These are phyloP conservation scores for Pelargonium cotyledonis DNA, from an alignment of 441 rosid species.

Conservation along the genomic window DNA sequence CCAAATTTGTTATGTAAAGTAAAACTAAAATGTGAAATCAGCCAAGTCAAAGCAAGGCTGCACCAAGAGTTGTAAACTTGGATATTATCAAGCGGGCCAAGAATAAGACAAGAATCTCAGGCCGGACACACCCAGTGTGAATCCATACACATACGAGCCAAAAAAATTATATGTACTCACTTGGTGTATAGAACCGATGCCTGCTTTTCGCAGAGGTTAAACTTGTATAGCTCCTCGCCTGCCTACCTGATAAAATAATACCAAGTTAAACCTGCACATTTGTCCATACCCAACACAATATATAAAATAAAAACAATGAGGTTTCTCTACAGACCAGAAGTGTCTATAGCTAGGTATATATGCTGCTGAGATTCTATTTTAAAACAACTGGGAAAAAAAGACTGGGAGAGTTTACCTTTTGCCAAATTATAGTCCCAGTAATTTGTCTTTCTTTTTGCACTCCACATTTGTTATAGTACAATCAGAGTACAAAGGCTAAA, in stretches of 20 bases:
- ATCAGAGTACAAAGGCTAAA: too few species aligned
- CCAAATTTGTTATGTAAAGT: too few species aligned
- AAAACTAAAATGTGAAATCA: background rate
- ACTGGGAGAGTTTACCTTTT: too few species aligned
- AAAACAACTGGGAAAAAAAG: too few species aligned
- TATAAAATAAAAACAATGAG: too few species aligned
- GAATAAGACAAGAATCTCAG: slow-evolving; percentile 7
- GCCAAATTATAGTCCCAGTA: too few species aligned
- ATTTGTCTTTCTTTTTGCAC: too few species aligned
- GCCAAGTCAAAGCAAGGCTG: background rate
- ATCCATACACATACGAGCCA: background rate
- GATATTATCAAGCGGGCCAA: slow-evolving; percentile 11
- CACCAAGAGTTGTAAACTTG: background rate
- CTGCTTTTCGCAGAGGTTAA: background rate
- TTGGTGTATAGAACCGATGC: slow-evolving; percentile 8
- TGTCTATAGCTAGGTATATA: background rate
- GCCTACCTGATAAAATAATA: background rate
- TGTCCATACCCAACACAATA: background rate
- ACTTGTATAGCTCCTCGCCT: background rate
- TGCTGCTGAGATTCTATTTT: too few species aligned
- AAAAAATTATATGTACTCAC: background rate
- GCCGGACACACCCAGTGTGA: slow-evolving; percentile 13
- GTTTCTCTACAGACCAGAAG: too few species aligned
- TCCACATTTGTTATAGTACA: too few species aligned
- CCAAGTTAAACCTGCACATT: background rate